Base-by-base conservation (phyloP, 1,284 basidiomycete genomes). In the Ganoderma multipileum region DNA sequence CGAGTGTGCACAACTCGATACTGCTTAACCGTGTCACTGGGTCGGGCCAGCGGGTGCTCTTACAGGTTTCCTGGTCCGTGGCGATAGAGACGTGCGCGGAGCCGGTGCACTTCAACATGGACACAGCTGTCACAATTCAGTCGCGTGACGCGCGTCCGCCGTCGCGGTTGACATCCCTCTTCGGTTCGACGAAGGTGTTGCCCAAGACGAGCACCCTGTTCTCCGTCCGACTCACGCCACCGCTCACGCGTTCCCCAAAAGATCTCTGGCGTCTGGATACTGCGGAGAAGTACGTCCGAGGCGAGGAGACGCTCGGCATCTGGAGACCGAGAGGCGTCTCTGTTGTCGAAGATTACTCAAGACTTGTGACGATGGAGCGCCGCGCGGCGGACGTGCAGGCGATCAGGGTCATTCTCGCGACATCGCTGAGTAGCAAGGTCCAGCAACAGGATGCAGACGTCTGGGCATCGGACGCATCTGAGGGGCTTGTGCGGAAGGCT, bases 251-350 rank as follows among this genome's bases (percentile, higher is more conserved):
- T 54, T 95, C 92, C 2, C 89, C 95, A 1, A 89, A 90, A 77
- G 97, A 99, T 70, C 85, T 99, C 14, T 99, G 97, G 97, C 85
- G 96, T 61, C 84, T 99, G 63, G 96, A 99, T 81, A 99, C 97
- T 1, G 91, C 93, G 20, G 92, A 94, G 78, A 97, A 95, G 79
- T 97, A 97, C 78, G 95, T 99, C 0, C 87, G 91, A 30, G 96
- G 97, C 2, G 96, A 99, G 78, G 96, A 98, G 76, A 81, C 87
- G 3, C 84, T 99, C 33, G 90, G 87, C 3, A 78, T 83, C 9
- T 99, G 97, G 97, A 92, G 91, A 74, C 91, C 97, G 50, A 87
- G 97, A 36, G 95, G 96, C 7, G 86, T 98, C 12, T 91, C 91
- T 1, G 88, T 96, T 11, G 91, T 99, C 26, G 89, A 95, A 69